phyloP scores from a whole-genome alignment of 1,284 basidiomycete species.

The Hymenochaete sp. region DNA sequence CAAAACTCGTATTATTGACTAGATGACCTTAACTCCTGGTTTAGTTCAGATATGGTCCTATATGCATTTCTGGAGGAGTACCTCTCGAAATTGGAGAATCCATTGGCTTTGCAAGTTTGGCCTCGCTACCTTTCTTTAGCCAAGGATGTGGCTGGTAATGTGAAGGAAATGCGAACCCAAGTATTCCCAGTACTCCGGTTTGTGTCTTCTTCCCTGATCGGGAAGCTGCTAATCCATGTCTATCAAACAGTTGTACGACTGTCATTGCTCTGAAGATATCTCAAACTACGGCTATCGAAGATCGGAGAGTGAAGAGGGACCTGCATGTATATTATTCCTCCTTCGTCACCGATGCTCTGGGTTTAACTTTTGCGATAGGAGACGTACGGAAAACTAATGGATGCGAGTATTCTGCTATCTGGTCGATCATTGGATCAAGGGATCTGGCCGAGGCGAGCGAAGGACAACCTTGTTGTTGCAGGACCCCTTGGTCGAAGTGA shows the following conservation, averaged over 20 bases:
- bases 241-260: constrained; percentile 58
- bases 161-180: constrained; percentile 58
- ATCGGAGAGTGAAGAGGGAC: constrained; percentile 82
- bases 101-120: constrained; percentile 91
- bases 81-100: constrained; percentile 76
- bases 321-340: constrained; percentile 50
- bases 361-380: constrained; percentile 42
- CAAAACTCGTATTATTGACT: constrained; percentile 2
- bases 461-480: constrained; percentile 56
- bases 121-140: constrained; percentile 67
- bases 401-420: constrained; percentile 68
- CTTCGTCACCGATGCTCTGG: not conserved
- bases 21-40: constrained; percentile 5
- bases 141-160: constrained; percentile 64
- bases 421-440: constrained; percentile 69
- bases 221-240: constrained; percentile 1
- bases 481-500: constrained; percentile 51
- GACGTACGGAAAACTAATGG: constrained; percentile 77
- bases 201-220: constrained; percentile 18
- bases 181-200: constrained; percentile 72
- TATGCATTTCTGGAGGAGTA: constrained; percentile 89
- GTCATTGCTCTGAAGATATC: constrained; percentile 78
- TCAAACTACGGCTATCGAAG: constrained; percentile 84
- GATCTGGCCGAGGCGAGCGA: constrained; percentile 69
- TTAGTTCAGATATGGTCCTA: constrained; percentile 55